A percentile compares a stretch with the other conserved stretches of the same genome.
These are phyloP conservation scores for Lactarius pseudohatsudake DNA, from an alignment of 768 basidiomycete species.

Conservation along the genomic window DNA sequence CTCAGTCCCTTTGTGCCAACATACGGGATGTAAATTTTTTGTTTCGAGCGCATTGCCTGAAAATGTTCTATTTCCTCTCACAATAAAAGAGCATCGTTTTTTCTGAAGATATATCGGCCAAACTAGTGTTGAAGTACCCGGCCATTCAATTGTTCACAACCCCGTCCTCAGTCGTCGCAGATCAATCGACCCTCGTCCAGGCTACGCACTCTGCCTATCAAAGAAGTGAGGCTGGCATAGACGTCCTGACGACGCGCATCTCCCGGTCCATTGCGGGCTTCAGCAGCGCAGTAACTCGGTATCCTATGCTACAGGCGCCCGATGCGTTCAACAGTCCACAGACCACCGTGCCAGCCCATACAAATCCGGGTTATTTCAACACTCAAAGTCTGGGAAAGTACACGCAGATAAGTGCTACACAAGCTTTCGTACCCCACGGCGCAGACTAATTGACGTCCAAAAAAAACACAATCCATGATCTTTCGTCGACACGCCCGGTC, in stretches of 20 bases:
- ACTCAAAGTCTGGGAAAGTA: not conserved
- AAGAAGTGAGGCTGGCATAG: not conserved
- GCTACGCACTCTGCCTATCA: not conserved
- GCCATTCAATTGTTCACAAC: not conserved
- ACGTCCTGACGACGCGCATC: too few species aligned
- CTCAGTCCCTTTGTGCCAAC: conserved; percentile 29
- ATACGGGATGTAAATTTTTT: conserved; percentile 26
- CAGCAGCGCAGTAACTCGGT: not conserved
- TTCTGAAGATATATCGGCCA: not conserved
- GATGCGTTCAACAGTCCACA: not conserved
- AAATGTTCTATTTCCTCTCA: not conserved
- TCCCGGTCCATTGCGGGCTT: not conserved
- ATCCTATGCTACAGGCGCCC: not conserved
- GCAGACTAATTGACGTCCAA: not conserved
- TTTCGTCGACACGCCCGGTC: not conserved
- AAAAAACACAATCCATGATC: not conserved
- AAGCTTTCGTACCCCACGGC: not conserved
- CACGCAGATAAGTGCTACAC: not conserved
- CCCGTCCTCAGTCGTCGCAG: too few species aligned
- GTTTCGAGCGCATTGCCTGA: not conserved
- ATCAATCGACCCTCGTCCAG: too few species aligned
- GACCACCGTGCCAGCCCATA: not conserved
- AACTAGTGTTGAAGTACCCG: too few species aligned
- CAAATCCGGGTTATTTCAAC: not conserved
- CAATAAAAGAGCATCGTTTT: not conserved